phyloP scores from a whole-genome alignment of 352 stramenopile species.

The Phytophthora crassamura region DNA sequence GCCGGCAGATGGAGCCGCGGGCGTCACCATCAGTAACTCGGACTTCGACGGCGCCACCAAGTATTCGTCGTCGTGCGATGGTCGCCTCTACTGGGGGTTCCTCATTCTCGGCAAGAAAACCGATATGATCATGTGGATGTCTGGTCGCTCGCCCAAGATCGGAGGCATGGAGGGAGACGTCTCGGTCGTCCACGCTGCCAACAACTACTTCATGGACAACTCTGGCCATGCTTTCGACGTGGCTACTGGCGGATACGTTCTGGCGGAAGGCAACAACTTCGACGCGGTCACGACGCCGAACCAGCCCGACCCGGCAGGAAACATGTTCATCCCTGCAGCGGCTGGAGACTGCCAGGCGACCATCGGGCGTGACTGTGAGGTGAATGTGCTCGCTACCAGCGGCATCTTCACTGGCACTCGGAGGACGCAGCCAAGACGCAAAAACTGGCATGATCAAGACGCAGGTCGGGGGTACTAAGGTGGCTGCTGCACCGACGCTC shows the following conservation, averaged over 20 bases:
- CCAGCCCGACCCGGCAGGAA: constrained; percentile 6
- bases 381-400: constrained; percentile 23
- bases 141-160: constrained; percentile 40
- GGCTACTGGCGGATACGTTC: constrained; percentile 25
- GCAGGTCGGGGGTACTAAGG: constrained; percentile 15
- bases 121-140: constrained; percentile 34
- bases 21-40: constrained; percentile 55
- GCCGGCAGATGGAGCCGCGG: constrained; percentile 46
- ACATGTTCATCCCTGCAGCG: constrained; percentile 22
- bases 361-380: constrained; percentile 21
- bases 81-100: constrained; percentile 52
- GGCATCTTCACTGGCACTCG: constrained; percentile 11
- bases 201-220: constrained; percentile 55
- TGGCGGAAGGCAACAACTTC: constrained; percentile 54
- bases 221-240: constrained; percentile 46
- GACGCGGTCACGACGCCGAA: constrained; percentile 26
- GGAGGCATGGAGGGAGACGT: constrained; percentile 10
- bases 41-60: constrained; percentile 51
- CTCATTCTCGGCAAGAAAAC: constrained; percentile 32
- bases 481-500: constrained; percentile 5
- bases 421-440: constrained; percentile 2
- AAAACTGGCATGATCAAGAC: constrained; percentile 15
- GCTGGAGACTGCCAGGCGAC: constrained; percentile 13
- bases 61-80: constrained; percentile 54
- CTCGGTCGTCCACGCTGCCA: constrained; percentile 36